Conservation (phyloP, 164 flowering plant species). For the Tinospora cordifolia region DNA sequence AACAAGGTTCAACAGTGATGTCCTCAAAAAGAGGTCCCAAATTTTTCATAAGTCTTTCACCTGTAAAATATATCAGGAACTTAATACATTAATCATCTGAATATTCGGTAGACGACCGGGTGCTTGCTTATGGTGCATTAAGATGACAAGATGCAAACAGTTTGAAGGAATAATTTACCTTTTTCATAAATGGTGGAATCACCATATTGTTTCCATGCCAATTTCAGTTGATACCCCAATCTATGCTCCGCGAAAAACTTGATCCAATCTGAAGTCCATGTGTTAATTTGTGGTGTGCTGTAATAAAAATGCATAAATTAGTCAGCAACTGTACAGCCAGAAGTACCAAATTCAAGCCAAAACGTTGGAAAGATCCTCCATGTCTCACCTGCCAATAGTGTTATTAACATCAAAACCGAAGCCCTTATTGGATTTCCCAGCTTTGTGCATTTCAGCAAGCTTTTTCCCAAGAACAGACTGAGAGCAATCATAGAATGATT, state of each 20-base stretch:
- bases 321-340: not conserved
- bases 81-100: not conserved
- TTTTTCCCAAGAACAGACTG: constrained; percentile 78
- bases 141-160: not conserved
- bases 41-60: constrained; percentile 68
- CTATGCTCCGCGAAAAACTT: constrained; percentile 80
- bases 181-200: constrained; percentile 73
- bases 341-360: not conserved
- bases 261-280: constrained; percentile 86
- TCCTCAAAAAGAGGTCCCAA: constrained; percentile 69
- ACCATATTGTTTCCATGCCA: constrained; percentile 63
- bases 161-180: constrained; percentile 38
- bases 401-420: constrained; percentile 86
- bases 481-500: constrained; percentile 10
- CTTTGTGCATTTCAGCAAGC: constrained; percentile 96
- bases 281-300: constrained; percentile 92
- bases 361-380: not conserved
- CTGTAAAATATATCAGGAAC: constrained; percentile 30
- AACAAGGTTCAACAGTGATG: constrained; percentile 71
- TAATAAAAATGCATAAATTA: constrained; percentile 1
- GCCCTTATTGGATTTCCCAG: constrained; percentile 69
- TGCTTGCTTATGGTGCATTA: not conserved
- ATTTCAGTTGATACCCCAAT: constrained; percentile 79
- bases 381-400: constrained; percentile 85
- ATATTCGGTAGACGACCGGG: not conserved